phyloP scores from a whole-genome alignment of 768 basidiomycete genomes.

The Russula sp. region DNA sequence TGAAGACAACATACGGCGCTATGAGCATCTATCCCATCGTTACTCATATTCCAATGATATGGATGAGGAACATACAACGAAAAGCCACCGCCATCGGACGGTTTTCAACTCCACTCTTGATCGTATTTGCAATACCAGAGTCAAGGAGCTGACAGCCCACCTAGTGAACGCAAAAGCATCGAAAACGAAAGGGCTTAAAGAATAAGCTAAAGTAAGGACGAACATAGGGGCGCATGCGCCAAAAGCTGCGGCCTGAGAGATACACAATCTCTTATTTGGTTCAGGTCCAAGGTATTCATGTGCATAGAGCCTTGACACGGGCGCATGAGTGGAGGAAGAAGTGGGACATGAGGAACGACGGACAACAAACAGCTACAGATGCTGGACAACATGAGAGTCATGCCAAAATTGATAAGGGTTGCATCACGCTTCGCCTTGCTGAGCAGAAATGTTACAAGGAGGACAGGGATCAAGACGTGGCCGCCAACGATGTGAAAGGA shows the following conservation, averaged over 20 bases:
- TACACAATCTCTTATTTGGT: conserved; percentile 3
- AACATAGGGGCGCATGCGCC: conserved; percentile 10
- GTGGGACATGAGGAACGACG: not conserved
- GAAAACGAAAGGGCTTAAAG: not conserved
- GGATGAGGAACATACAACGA: not conserved
- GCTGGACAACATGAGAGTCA: not conserved
- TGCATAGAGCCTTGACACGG: conserved; percentile 6
- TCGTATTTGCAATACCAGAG: conserved; percentile 4
- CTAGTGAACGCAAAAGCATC: not conserved
- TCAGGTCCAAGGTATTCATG: conserved; percentile 12
- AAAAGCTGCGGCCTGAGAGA: conserved; percentile 12
- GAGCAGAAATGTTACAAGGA: conserved; percentile 10
- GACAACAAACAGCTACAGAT: conserved; percentile 7
- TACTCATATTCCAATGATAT: not conserved
- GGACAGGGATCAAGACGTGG: conserved; percentile 11
- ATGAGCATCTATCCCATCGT: conserved; percentile 5
- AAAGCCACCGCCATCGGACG: conserved; percentile 4
- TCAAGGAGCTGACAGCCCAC: conserved; percentile 4
- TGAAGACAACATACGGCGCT: conserved; percentile 1
- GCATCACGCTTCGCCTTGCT: conserved; percentile 10
- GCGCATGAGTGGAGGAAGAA: not conserved
- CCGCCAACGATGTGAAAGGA: conserved; percentile 8
- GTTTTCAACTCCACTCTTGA: not conserved
- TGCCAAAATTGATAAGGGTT: conserved; percentile 8
- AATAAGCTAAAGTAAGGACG: not conserved